phyloP scores from a whole-genome alignment of 179 eudicot species.

The Silene noctiflora region DNA sequence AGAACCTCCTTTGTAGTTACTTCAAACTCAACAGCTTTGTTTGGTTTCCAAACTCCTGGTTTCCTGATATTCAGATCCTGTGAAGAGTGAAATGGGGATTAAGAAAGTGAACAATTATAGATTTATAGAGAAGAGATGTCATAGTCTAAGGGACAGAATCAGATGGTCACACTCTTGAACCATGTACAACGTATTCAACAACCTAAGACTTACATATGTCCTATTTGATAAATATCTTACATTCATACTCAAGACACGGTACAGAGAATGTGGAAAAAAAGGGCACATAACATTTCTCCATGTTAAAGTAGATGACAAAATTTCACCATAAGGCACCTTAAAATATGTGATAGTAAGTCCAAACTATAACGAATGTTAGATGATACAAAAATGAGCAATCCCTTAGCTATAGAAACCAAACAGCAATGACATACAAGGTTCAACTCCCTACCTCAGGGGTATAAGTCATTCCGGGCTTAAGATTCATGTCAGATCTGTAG shows the following conservation, averaged over 20 bases:
- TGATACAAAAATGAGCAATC: neutral
- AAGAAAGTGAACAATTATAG: neutral
- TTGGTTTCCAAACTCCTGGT: constrained; percentile 54
- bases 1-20: constrained; percentile 72
- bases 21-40: constrained; percentile 51
- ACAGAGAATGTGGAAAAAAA: neutral
- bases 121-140: neutral
- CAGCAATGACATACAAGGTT: neutral
- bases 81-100: constrained; percentile 5
- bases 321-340: too few relatives aligned
- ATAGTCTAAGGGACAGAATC: neutral
- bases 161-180: neutral
- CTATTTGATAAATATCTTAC: neutral
- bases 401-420: neutral
- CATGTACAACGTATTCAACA: neutral
- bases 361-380: neutral
- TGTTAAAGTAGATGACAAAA: neutral
- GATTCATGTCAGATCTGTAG: constrained; percentile 64
- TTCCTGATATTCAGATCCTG: constrained; percentile 77
- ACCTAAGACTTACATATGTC: neutral
- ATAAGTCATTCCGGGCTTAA: constrained; percentile 49
- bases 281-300: neutral
- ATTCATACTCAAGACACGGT: neutral
- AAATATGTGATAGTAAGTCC: too few relatives aligned
- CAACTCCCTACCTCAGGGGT: constrained; percentile 52